Conservation (phyloP, 805 yeast genomes). For the Nadsonia fulvescens region DNA sequence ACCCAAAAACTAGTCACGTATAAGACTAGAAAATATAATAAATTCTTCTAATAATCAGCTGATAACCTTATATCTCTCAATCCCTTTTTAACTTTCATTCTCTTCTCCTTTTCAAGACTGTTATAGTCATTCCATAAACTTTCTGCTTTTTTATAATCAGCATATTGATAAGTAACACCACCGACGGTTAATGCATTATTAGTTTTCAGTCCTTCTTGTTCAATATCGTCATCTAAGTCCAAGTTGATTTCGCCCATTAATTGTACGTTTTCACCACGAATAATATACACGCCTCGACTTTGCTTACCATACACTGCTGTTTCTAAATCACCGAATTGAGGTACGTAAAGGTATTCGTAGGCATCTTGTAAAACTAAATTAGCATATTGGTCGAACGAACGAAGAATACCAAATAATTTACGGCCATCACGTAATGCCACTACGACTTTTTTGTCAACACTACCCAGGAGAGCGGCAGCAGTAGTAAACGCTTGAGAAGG, state of each 20-base stretch:
- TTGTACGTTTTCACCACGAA: conserved; percentile 92
- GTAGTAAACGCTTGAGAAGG: conserved; percentile 27
- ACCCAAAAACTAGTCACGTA: no score
- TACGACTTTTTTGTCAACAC: conserved; percentile 42
- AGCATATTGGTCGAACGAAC: conserved; percentile 92
- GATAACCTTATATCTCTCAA: no score
- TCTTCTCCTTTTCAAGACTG: no score
- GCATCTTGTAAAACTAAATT: conserved; percentile 87
- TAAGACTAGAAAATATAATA: no score
- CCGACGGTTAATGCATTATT: no score
- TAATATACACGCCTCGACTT: conserved; percentile 64
- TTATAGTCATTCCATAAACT: no score
- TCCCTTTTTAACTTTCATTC: no score
- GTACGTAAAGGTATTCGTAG: conserved; percentile 46
- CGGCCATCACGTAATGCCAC: conserved; percentile 83
- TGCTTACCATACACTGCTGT: conserved; percentile 50
- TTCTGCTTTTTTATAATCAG: no score
- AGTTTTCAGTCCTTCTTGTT: conserved; percentile 7
- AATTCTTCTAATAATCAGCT: no score
- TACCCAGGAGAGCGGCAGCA: conserved; percentile 24
- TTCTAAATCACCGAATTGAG: conserved; percentile 25
- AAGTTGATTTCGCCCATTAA: conserved; percentile 87
- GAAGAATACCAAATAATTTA: conserved; percentile 66
- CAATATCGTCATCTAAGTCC: conserved; percentile 50
- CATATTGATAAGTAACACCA: no score